Evolutionary conservation across 2,329 filamentous ascomycete species (phyloP), one percentile per base, ranked within the genome.

Genomic region (Aureobasidium sp.): DNA sequence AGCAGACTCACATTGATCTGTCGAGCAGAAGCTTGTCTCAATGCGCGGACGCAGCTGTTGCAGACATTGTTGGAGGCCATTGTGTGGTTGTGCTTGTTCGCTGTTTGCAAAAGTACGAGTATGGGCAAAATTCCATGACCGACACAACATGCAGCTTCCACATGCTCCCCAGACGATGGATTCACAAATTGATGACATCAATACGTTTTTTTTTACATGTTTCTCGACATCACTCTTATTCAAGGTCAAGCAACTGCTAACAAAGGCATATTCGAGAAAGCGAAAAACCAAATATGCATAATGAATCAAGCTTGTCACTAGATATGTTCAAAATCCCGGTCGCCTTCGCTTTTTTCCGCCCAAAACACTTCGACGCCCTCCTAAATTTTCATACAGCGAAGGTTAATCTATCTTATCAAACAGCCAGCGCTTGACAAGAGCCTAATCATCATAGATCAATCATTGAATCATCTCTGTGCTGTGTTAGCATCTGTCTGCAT

Each of bases 31-130:
- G 32, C 29, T 32, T 64, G 63, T 55, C 67, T 63, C 44, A 69
- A 62, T 13, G 65, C 61, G 34, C 67, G 68, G 7, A 69, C 54
- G 57, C 68, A 69, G 42, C 65, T 63, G 32, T 63, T 63, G 63
- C 68, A 69, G 44, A 66, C 53, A 50, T 61, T 63, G 37, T 64
- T 64, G 29, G 62, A 55, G n/a, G 68, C 64, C 68, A 69, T 69
- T 47, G 50, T 60, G 36, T 15, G 41, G n/a, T 32, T 15, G 6
- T 41, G 44, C 16, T 39, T 59, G 32, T 16, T 42, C 44, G 42
- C 21, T 29, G 15, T 16, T n/a, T 30, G 34, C 34, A 29, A 8
- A 13, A 30, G 27, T 16, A 6, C 3, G 39, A n/a, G 27, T n/a
- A 48, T 30, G 45, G 45, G 55, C 25, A 29, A 32, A 50, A 54